Percentiles rank a stretch among this genome's conserved stretches.
Evolutionary conservation across 805 yeast genomes (phyloP).

Genomic region (Metschnikowia lochheadii): DNA sequence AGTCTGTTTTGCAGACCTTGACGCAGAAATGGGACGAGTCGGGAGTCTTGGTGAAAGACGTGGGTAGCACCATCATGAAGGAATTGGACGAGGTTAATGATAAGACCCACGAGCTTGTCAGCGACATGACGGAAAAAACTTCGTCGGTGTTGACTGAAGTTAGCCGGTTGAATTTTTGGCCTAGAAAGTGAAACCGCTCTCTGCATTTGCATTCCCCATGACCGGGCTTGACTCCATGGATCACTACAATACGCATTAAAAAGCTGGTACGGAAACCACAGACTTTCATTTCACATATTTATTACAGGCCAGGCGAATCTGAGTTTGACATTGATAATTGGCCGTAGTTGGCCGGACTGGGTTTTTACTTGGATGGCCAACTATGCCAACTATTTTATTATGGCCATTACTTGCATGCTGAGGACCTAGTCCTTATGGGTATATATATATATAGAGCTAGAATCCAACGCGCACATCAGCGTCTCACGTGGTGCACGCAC

Average conservation of each 20-base stretch:
- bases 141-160: conserved; percentile 18
- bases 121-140: conserved; percentile 17
- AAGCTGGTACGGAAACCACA: neutral
- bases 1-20: conserved; percentile 59
- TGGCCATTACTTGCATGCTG: conserved; percentile 2
- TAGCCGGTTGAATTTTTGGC: conserved; percentile 17
- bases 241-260: neutral
- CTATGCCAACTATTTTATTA: no score
- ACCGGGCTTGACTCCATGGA: neutral
- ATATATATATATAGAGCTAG: conserved; percentile 1
- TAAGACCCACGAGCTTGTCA: conserved; percentile 15
- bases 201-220: neutral
- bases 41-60: conserved; percentile 35
- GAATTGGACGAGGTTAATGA: conserved; percentile 26
- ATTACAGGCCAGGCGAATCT: neutral
- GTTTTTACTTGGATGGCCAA: neutral
- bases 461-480: conserved; percentile 3
- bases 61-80: conserved; percentile 23
- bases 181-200: conserved; percentile 4
- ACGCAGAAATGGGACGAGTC: conserved; percentile 42
- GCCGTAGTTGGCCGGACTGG: no score
- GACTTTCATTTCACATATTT: neutral
- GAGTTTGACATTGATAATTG: neutral
- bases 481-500: conserved; percentile 5
- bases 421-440: neutral